Evolutionary conservation across 441 rosid genomes (phyloP).

Genomic region (Macaranga tanarius): DNA sequence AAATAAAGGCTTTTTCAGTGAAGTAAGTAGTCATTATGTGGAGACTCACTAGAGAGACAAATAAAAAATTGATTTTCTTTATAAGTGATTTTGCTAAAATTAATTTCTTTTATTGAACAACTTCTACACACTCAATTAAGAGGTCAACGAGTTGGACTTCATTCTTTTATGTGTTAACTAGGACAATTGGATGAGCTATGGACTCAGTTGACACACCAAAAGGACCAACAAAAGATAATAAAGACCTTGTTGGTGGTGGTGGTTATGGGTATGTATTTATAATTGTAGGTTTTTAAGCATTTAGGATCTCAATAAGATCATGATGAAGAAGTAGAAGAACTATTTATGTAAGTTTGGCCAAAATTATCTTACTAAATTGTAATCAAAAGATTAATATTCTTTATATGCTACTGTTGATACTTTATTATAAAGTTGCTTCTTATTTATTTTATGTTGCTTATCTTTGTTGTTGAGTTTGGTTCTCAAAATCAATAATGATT

Average conservation of each 20-base stretch:
- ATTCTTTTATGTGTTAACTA: conserved; percentile 77
- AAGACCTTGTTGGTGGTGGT: not conserved
- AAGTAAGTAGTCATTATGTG: conserved; percentile 77
- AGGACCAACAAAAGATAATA: too few species aligned
- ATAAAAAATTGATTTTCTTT: conserved; percentile 59
- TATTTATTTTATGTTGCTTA: not conserved
- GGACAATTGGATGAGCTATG: conserved; percentile 54
- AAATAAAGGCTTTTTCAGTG: conserved; percentile 78
- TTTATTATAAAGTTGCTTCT: not conserved
- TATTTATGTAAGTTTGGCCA: conserved; percentile 10
- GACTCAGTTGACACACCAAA: conserved; percentile 30
- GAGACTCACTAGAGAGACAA: conserved; percentile 85
- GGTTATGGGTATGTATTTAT: not conserved
- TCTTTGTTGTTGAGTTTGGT: not conserved
- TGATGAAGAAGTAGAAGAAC: conserved; percentile 33
- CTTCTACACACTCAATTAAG: conserved; percentile 81
- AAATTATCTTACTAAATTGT: conserved; percentile 66
- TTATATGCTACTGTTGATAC: conserved; percentile 4
- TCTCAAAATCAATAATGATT: conserved; percentile 34
- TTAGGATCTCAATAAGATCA: conserved; percentile 37
- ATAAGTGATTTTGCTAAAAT: conserved; percentile 64
- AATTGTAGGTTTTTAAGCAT: conserved; percentile 38
- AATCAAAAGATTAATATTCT: conserved; percentile 46
- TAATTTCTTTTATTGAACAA: conserved; percentile 57
- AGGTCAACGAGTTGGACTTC: conserved; percentile 83